These are phyloP conservation scores for Antrodiella citrinella DNA, from an alignment of 768 basidiomycete genomes.

Conservation along the genomic window DNA sequence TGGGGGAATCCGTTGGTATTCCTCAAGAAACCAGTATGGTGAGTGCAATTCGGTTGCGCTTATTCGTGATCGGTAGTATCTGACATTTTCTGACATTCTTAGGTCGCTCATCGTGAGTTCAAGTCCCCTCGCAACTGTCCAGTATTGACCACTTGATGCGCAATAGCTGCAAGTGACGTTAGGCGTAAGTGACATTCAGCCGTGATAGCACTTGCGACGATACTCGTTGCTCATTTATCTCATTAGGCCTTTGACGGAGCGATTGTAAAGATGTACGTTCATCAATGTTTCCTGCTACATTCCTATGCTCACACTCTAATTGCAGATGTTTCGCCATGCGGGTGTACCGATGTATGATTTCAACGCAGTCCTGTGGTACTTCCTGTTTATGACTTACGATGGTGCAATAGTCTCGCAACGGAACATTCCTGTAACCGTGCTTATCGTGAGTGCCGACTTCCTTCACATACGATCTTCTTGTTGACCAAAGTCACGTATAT, in stretches of 20 bases:
- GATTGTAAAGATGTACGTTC: constrained; percentile 48
- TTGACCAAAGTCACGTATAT: too few species aligned
- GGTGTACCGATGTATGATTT: constrained; percentile 57
- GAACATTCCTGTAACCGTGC: constrained; percentile 36
- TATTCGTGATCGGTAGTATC: not conserved
- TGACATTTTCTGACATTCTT: not conserved
- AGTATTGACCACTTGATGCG: not conserved
- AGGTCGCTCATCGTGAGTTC: constrained; percentile 17
- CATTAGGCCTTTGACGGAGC: constrained; percentile 43
- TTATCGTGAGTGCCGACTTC: constrained; percentile 32
- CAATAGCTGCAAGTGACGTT: constrained; percentile 20
- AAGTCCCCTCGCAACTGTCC: not conserved
- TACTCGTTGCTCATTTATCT: constrained; percentile 11
- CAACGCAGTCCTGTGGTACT: too few species aligned
- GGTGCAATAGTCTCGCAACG: constrained; percentile 55
- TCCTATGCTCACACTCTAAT: not conserved
- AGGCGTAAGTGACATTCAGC: constrained; percentile 20
- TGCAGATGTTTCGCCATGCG: constrained; percentile 47
- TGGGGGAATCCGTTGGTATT: constrained; percentile 18
- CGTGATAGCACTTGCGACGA: too few species aligned
- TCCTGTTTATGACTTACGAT: too few species aligned
- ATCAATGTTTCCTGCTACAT: too few species aligned
- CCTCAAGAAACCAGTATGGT: constrained; percentile 17
- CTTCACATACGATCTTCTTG: too few species aligned
- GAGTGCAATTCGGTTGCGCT: not conserved